phyloP scores from a whole-genome alignment of 2,329 filamentous ascomycete species.

The Aurifilum marmelostoma region DNA sequence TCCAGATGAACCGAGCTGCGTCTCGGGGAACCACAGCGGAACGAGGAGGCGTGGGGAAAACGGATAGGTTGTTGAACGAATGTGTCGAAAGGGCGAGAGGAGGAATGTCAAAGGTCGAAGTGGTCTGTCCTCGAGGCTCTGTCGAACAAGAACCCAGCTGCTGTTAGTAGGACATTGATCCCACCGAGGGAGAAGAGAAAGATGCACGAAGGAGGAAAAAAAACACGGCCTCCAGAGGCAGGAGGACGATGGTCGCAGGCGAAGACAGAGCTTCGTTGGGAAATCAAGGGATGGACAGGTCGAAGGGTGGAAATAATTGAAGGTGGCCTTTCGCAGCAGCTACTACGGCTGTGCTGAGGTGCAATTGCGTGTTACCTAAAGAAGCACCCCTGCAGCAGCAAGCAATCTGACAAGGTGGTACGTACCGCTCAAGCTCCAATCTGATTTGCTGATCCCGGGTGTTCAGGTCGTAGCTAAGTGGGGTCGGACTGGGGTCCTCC shows the following conservation, averaged over 20 bases:
- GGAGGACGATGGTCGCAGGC: slow-evolving; percentile 16
- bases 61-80: slow-evolving; percentile 11
- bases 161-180: slow-evolving; percentile 21
- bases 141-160: slow-evolving; percentile 20
- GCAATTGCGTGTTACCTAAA: slow-evolving; percentile 10
- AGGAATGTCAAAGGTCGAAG: slow-evolving; percentile 11
- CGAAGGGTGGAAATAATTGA: slow-evolving; percentile 23
- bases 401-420: slow-evolving; percentile 11
- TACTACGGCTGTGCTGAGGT: slow-evolving; percentile 1
- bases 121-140: slow-evolving; percentile 19
- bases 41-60: slow-evolving; percentile 11
- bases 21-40: neutral
- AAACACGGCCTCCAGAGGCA: slow-evolving; percentile 9
- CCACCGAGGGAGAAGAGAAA: slow-evolving; percentile 7
- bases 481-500: neutral
- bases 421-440: neutral
- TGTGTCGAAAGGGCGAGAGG: slow-evolving; percentile 7
- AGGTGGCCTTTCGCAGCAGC: slow-evolving; percentile 27
- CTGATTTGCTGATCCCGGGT: neutral
- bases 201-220: neutral
- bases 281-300: slow-evolving; percentile 25
- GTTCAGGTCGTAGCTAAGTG: neutral
- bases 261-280: slow-evolving; percentile 24
- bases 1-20: neutral
- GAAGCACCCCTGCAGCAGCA: slow-evolving; percentile 8